These are phyloP conservation scores for Ceratonia siliqua DNA, from an alignment of 306 rosid species.

Conservation along the genomic window DNA sequence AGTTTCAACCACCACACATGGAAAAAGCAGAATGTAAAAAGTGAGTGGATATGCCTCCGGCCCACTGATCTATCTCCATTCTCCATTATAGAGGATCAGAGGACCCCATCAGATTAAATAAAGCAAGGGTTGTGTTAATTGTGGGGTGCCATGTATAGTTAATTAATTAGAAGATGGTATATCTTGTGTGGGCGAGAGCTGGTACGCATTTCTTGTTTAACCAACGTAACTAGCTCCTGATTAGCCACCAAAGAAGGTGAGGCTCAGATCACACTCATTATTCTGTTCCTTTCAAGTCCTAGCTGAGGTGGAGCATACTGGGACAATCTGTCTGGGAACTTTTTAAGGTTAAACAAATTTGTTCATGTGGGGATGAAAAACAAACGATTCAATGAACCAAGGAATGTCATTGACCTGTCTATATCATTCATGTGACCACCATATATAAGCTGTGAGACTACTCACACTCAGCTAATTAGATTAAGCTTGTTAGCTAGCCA, in stretches of 20 bases:
- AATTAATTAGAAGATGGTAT: too few relatives aligned
- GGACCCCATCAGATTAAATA: slow-evolving; percentile 17
- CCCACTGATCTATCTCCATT: slow-evolving; percentile 38
- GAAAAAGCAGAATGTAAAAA: slow-evolving; percentile 34
- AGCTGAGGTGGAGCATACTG: not conserved
- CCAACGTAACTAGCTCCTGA: not conserved
- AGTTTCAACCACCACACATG: slow-evolving; percentile 43
- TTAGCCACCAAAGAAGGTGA: slow-evolving; percentile 9
- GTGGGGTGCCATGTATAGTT: not conserved
- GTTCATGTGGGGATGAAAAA: slow-evolving; percentile 11
- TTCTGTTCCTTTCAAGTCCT: not conserved
- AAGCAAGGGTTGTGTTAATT: too few relatives aligned
- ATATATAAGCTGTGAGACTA: too few relatives aligned
- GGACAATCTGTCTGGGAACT: slow-evolving; percentile 28
- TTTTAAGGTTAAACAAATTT: slow-evolving; percentile 35
- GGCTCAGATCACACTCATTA: not conserved
- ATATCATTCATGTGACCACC: slow-evolving; percentile 31
- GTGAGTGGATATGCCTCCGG: slow-evolving; percentile 32
- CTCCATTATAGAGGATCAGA: slow-evolving; percentile 9
- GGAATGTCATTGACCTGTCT: slow-evolving; percentile 43
- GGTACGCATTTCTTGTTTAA: too few relatives aligned
- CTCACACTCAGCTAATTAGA: too few relatives aligned
- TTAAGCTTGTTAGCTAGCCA: slow-evolving; percentile 9
- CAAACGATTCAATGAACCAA: slow-evolving; percentile 10
- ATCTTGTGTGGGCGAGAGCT: too few relatives aligned